Percentiles rank a stretch among this genome's conserved stretches.
Conservation (phyloP, 2,329 filamentous ascomycete species). For the Triangularia verruculosa region DNA sequence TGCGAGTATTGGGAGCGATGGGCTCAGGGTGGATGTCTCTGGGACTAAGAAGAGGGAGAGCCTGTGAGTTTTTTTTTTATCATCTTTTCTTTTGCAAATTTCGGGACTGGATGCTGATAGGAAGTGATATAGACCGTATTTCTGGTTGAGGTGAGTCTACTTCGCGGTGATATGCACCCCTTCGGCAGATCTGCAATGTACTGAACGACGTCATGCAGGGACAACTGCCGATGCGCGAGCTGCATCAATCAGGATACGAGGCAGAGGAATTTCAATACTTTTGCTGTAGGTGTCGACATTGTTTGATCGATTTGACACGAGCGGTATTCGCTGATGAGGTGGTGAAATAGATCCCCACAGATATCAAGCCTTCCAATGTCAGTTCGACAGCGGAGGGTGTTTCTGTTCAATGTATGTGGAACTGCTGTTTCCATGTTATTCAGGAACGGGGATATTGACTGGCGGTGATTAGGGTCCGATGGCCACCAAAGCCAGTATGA, state of each 20-base stretch:
- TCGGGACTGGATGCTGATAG: not conserved
- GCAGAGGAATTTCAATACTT: constrained; percentile 67
- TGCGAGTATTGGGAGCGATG: not conserved
- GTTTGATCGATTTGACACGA: not conserved
- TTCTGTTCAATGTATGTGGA: constrained; percentile 9
- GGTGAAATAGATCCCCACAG: constrained; percentile 43
- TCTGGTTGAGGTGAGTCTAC: constrained; percentile 27
- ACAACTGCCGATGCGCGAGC: constrained; percentile 66
- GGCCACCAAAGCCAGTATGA: constrained; percentile 67
- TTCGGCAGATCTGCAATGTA: not conserved
- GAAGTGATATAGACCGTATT: not conserved
- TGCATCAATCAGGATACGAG: constrained; percentile 69
- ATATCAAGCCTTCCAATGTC: constrained; percentile 39
- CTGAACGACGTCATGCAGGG: constrained; percentile 41
- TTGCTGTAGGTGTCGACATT: constrained; percentile 48
- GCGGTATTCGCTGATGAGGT: not conserved
- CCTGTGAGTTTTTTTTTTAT: not conserved
- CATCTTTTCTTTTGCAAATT: no score
- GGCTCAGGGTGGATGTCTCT: not conserved
- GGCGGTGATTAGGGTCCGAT: constrained; percentile 56
- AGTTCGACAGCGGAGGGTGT: constrained; percentile 17
- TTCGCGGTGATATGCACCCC: not conserved
- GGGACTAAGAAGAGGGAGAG: not conserved
- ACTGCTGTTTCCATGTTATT: not conserved
- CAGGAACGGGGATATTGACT: not conserved